phyloP scores from a whole-genome alignment of 164 flowering plant genomes.

The Platanus orientalis region DNA sequence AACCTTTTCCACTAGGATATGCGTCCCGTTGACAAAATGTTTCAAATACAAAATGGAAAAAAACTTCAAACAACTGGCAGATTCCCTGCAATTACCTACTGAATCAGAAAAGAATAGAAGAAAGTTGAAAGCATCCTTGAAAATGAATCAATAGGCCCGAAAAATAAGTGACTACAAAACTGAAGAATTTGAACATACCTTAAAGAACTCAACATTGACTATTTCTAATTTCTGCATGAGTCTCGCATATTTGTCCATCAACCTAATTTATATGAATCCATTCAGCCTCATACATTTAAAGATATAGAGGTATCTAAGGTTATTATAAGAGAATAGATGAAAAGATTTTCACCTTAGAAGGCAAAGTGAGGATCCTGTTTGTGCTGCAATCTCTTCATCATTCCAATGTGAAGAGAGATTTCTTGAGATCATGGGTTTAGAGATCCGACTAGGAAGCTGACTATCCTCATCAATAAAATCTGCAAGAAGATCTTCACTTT shows the following conservation, averaged over 20 bases:
- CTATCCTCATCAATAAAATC: slow-evolving; percentile 99
- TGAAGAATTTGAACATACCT: slow-evolving; percentile 40
- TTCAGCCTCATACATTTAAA: slow-evolving; percentile 13
- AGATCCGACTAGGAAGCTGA: slow-evolving; percentile 94
- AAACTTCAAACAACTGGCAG: slow-evolving; percentile 86
- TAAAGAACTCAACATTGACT: slow-evolving; percentile 77
- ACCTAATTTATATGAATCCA: slow-evolving; percentile 32
- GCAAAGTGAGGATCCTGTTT: slow-evolving; percentile 92
- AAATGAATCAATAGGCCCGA: neutral
- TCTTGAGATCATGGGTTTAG: slow-evolving; percentile 43
- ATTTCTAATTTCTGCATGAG: slow-evolving; percentile 94
- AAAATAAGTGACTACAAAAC: too few species aligned
- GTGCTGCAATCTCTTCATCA: slow-evolving; percentile 57
- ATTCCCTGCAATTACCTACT: slow-evolving; percentile 64
- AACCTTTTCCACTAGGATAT: slow-evolving; percentile 52
- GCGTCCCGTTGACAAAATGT: slow-evolving; percentile 67
- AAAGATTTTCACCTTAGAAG: slow-evolving; percentile 62
- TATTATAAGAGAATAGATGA: neutral
- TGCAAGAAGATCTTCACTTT: slow-evolving; percentile 96
- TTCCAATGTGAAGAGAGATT: slow-evolving; percentile 41
- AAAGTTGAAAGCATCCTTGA: slow-evolving; percentile 10
- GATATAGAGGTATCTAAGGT: neutral
- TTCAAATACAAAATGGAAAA: slow-evolving; percentile 67
- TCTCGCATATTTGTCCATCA: slow-evolving; percentile 97
- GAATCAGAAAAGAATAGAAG: slow-evolving; percentile 28